Conservation (phyloP, 2,329 filamentous ascomycete species). For the Phyllosticta citrichinensis region DNA sequence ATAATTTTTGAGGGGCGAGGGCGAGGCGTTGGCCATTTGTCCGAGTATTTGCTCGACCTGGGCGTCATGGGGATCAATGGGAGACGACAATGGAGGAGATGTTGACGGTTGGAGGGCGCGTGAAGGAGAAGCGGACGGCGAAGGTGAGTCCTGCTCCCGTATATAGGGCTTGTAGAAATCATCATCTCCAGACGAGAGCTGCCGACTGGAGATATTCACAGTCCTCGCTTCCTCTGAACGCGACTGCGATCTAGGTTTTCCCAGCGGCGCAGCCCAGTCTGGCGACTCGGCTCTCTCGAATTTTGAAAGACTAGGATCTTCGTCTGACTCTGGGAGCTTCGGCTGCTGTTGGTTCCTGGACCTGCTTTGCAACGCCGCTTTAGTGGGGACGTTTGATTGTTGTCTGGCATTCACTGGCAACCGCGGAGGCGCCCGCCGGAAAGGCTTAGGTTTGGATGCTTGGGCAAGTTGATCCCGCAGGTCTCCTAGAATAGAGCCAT, state of each 20-base stretch:
- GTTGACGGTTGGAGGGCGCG: not conserved
- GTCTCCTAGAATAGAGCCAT: constrained; percentile 3
- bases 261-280: constrained; percentile 5
- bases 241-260: not conserved
- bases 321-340: not conserved
- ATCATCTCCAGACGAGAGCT: not conserved
- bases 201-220: not conserved
- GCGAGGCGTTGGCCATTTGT: constrained; percentile 28
- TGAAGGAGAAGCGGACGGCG: not conserved
- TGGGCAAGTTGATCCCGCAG: not conserved
- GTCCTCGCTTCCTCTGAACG: not conserved
- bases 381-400: not conserved
- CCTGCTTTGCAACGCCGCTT: not conserved
- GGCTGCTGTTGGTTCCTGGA: not conserved
- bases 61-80: not conserved
- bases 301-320: not conserved
- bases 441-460: not conserved
- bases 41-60: constrained; percentile 31
- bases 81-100: not conserved
- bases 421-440: not conserved
- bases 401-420: not conserved
- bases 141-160: not conserved
- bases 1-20: constrained; percentile 30
- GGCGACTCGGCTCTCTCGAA: constrained; percentile 1
- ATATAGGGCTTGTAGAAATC: not conserved